These are phyloP conservation scores for Microascus cirrosus DNA, from an alignment of 2,329 filamentous ascomycete species.

Conservation along the genomic window DNA sequence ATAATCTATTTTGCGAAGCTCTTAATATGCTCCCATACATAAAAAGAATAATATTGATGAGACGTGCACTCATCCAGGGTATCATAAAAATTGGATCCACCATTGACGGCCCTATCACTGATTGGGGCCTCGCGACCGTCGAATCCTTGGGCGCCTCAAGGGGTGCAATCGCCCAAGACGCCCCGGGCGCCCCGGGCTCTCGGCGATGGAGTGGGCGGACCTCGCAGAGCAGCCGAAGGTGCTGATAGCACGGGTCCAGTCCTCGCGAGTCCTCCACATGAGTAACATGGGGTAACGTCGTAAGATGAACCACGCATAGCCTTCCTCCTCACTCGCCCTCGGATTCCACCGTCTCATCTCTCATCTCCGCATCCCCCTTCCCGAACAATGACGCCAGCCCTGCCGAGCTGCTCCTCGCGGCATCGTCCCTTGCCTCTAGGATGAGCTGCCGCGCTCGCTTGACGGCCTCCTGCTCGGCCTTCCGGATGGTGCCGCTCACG, in stretches of 20 bases:
- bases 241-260: no score
- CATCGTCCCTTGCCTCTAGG: slow-evolving; percentile 47
- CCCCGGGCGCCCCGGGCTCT: no score
- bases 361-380: slow-evolving; percentile 1
- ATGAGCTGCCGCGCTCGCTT: slow-evolving; percentile 63
- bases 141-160: no score
- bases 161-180: no score
- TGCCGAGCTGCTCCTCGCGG: slow-evolving; percentile 6
- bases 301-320: not conserved
- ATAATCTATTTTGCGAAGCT: not conserved
- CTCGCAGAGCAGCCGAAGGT: no score
- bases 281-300: no score
- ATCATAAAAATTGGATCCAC: not conserved
- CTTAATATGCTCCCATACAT: not conserved
- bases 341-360: slow-evolving; percentile 1
- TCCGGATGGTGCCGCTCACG: slow-evolving; percentile 87
- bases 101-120: not conserved
- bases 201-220: no score
- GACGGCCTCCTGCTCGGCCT: slow-evolving; percentile 83
- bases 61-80: not conserved
- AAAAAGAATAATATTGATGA: not conserved
- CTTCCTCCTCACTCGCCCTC: not conserved
- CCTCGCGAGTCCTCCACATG: not conserved
- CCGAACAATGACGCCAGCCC: slow-evolving; percentile 4
- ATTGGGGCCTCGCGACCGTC: not conserved